Evolutionary conservation across 2,329 filamentous ascomycete species (phyloP), one percentile per base, ranked within the genome.

Genomic region (Aspergillus udagawae): DNA sequence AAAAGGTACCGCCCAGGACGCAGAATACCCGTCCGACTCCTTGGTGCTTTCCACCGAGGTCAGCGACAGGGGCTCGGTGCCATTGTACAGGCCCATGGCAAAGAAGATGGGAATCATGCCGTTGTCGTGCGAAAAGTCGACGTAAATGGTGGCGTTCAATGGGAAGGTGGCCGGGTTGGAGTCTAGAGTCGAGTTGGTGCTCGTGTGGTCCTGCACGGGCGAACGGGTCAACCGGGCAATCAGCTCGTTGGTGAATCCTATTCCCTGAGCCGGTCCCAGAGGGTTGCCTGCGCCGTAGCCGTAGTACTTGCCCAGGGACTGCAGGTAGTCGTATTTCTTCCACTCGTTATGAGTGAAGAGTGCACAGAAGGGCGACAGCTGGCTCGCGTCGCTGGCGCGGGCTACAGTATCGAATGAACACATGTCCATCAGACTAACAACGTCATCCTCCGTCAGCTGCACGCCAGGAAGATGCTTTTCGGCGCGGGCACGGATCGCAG

Each of bases 121-220:
- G 72, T 95, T 96, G 74, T 97, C 92, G 73, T 97, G 92, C 61
- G 87, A 90, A 70, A 97, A 96, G 73, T 97, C 92, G 0, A 91
- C 92, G 68, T 95, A 97, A 1, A 96, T 75, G 10, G 76, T 76
- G 47, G 78, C 74, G 60, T 82, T 80, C 0, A 96, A 77, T 0
- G 92, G 92, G 67, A 96, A 97, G 0, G 89, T 92, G 6, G 74
- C 69, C 0, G 82, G 75, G 57, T 85, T 79, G 4, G 77, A 76
- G 70, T 95, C 90, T 0, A 96, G 81, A 0, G 92, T 96, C 38
- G 77, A 79, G 73, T 97, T 96, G 5, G 87, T 91, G 54, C 80
- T 86, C 0, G 91, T 96, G 57, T 83, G 75, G 70, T 96, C 91
- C 0, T 80, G 65, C 1, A 96, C 90, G 0, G 88, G 82, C 17